A percentile compares a stretch with the other conserved stretches of the same genome.
phyloP scores from a whole-genome alignment of 176 grass and related monocot species.

The Ensete ventricosum region DNA sequence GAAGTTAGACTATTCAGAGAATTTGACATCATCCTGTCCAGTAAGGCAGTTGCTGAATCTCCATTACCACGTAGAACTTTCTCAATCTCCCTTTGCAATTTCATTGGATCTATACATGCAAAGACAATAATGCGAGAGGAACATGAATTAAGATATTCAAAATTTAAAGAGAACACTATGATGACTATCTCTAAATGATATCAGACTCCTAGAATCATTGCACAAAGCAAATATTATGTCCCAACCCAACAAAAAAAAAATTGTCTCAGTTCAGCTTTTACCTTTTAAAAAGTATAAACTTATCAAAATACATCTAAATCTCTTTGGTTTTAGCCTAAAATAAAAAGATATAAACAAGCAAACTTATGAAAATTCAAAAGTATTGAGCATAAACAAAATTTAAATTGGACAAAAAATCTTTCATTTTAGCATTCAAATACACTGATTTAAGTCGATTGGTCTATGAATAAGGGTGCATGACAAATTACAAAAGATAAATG shows the following conservation, averaged over 20 bases:
- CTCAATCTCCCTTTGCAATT: constrained; percentile 67
- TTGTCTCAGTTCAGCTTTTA: background rate
- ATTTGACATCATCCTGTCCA: constrained; percentile 65
- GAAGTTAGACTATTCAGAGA: constrained; percentile 39
- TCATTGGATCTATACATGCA: constrained; percentile 29
- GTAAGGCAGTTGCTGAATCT: constrained; percentile 37
- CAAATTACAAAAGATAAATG: no score
- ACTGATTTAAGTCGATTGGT: no score
- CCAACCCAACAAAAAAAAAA: background rate
- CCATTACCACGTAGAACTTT: constrained; percentile 56
- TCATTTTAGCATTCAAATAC: no score
- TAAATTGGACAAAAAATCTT: no score
- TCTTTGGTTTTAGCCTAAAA: background rate
- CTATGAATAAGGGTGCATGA: no score
- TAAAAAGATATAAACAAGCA: no score
- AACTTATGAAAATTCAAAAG: no score
- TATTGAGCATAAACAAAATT: no score
- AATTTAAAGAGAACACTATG: background rate
- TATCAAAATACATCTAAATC: background rate
- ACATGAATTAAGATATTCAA: background rate
- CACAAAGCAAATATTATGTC: background rate
- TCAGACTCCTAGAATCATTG: background rate
- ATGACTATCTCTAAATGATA: background rate
- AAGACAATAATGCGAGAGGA: background rate
- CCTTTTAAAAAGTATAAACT: background rate